phyloP scores from a whole-genome alignment of 2,329 filamentous ascomycete genomes.

The Diaporthe batatas region DNA sequence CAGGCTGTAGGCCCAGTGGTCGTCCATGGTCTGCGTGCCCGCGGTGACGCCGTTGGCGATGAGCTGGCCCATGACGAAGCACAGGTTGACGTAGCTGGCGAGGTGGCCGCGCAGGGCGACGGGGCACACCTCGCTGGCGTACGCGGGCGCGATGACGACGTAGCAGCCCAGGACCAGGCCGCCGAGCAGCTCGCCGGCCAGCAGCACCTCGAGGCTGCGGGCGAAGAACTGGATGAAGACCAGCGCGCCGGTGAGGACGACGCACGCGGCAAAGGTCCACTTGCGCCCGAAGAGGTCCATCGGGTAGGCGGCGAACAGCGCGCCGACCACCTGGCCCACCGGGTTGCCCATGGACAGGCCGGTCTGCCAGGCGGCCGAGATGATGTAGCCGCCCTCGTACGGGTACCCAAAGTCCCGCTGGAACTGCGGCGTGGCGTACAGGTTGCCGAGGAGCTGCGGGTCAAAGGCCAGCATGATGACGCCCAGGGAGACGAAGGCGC shows the following conservation, averaged over 20 bases:
- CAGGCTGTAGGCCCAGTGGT: constrained; percentile 64
- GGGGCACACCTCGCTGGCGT: constrained; percentile 73
- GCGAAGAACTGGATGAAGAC: constrained; percentile 76
- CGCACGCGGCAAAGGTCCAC: constrained; percentile 59
- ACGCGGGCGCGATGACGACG: constrained; percentile 69
- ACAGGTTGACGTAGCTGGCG: constrained; percentile 72
- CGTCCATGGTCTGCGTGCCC: constrained; percentile 55
- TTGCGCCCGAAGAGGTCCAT: constrained; percentile 62
- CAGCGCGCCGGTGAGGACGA: constrained; percentile 61
- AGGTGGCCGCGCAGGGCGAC: constrained; percentile 68
- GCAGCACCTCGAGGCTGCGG: constrained; percentile 64
- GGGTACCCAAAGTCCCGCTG: constrained; percentile 67
- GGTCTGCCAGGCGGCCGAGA: constrained; percentile 61
- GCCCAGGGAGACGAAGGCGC: constrained; percentile 69
- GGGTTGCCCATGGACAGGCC: constrained; percentile 66
- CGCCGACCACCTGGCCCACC: constrained; percentile 69
- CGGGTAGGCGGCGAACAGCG: constrained; percentile 62
- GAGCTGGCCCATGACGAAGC: constrained; percentile 73
- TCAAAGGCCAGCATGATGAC: constrained; percentile 75
- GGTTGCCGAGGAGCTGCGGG: constrained; percentile 72
- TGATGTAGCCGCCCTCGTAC: constrained; percentile 58
- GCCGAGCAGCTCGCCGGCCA: constrained; percentile 72
- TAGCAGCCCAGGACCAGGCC: constrained; percentile 73
- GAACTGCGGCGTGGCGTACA: constrained; percentile 72
- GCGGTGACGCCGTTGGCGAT: constrained; percentile 64